These are phyloP conservation scores for Podila verticillata DNA, from an alignment of 192 early-diverging fungal genomes.

Conservation along the genomic window DNA sequence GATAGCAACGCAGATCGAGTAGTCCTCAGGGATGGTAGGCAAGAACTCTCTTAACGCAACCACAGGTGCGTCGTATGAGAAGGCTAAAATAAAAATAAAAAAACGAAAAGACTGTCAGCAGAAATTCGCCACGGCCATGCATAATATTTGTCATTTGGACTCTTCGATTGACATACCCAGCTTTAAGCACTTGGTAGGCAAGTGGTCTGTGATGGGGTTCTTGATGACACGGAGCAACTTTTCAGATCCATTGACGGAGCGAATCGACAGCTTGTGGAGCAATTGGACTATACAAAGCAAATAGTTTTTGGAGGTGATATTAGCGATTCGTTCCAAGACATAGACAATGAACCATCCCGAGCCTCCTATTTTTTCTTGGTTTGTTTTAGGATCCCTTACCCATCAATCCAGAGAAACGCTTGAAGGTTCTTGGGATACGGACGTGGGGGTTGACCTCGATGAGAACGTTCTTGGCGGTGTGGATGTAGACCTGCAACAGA, in stretches of 20 bases:
- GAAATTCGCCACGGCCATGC: no score
- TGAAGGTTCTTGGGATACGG: slow-evolving; percentile 99
- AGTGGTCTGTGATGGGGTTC: slow-evolving; percentile 96
- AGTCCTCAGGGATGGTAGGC: slow-evolving; percentile 77
- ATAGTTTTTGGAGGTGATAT: not conserved
- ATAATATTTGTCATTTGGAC: no score
- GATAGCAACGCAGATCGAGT: slow-evolving; percentile 91
- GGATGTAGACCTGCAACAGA: slow-evolving; percentile 96
- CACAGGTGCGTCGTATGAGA: slow-evolving; percentile 90
- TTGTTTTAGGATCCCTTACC: slow-evolving; percentile 57
- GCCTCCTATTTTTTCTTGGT: slow-evolving; percentile 1
- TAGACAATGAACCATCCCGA: not conserved
- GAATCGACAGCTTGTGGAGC: slow-evolving; percentile 96
- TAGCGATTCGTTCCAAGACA: no score
- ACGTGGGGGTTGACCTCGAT: slow-evolving; percentile 99
- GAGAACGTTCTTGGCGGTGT: slow-evolving; percentile 92
- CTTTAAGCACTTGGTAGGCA: slow-evolving; percentile 89
- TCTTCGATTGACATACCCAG: slow-evolving; percentile 66
- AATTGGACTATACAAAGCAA: slow-evolving; percentile 80
- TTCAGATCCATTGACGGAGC: slow-evolving; percentile 89
- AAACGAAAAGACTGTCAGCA: not conserved
- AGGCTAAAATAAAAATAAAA: slow-evolving; percentile 55
- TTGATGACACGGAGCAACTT: slow-evolving; percentile 97
- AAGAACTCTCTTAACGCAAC: slow-evolving; percentile 86
- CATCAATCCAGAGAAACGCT: slow-evolving; percentile 98